Conservation (phyloP, 176 grass and related monocot genomes). For the Melocanna baccifera region DNA sequence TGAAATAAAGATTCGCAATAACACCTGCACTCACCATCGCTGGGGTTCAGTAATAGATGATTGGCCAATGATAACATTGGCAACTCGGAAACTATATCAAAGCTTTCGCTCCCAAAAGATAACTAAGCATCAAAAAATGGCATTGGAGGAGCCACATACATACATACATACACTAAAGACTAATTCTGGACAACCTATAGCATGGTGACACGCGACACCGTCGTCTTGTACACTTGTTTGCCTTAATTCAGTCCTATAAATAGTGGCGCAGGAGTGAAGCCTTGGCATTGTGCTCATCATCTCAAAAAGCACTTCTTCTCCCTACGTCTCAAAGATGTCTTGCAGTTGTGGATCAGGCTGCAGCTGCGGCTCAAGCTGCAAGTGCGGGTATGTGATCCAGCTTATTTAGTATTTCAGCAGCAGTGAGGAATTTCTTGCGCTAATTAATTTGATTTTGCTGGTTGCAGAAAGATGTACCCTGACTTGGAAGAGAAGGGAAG, state of each 20-base stretch:
- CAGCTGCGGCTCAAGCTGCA: slow-evolving; percentile 40
- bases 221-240: not conserved
- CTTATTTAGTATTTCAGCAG: not conserved
- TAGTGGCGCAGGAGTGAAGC: not conserved
- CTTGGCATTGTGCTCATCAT: slow-evolving; percentile 11
- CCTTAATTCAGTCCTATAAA: slow-evolving; percentile 5
- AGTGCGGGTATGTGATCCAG: slow-evolving; percentile 30
- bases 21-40: not conserved
- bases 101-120: not conserved
- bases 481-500: slow-evolving; percentile 43
- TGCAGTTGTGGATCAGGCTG: slow-evolving; percentile 47
- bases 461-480: slow-evolving; percentile 52
- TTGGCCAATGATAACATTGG: not conserved
- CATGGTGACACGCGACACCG: not conserved
- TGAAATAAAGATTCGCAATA: not conserved
- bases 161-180: no score
- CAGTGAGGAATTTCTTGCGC: not conserved
- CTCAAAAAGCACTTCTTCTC: not conserved
- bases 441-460: not conserved
- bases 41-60: not conserved
- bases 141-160: not conserved
- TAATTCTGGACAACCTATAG: not conserved
- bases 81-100: not conserved
- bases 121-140: not conserved
- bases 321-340: slow-evolving; percentile 33